A percentile compares a stretch with the other conserved stretches of the same genome.
Evolutionary conservation across 768 basidiomycete species (phyloP).

Genomic region (Tricholoma matsutake): DNA sequence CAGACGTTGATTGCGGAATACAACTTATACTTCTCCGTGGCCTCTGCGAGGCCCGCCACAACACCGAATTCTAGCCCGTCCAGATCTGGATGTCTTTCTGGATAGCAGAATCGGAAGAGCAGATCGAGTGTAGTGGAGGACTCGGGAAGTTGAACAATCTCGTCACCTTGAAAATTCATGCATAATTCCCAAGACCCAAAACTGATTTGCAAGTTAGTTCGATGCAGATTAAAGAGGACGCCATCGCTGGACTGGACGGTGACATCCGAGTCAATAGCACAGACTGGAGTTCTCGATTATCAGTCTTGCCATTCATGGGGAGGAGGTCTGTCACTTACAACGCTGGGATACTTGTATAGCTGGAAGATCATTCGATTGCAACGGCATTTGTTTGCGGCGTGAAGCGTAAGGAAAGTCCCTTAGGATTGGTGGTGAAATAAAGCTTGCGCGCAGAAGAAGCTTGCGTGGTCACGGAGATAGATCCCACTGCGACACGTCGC

Average conservation of each 20-base stretch:
- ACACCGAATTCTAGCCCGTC: neutral
- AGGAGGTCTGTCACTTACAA: neutral
- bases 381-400: neutral
- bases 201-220: conserved; percentile 1
- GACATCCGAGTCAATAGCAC: neutral
- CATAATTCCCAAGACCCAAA: neutral
- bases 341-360: neutral
- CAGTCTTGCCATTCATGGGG: neutral
- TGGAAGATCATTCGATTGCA: neutral
- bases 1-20: conserved; percentile 8
- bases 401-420: too few relatives aligned
- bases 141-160: neutral
- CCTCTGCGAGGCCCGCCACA: neutral
- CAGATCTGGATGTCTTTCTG: conserved; percentile 8
- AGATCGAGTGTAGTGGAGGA: conserved; percentile 1
- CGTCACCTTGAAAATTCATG: neutral
- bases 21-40: conserved; percentile 7
- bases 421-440: too few relatives aligned
- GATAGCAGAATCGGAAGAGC: conserved; percentile 9
- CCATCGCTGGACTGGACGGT: conserved; percentile 6
- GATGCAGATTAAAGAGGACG: conserved; percentile 6
- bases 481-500: too few relatives aligned
- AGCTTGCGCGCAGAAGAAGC: too few relatives aligned
- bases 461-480: too few relatives aligned
- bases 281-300: neutral